Conservation (phyloP, 345 rosid species). For the Rubroshorea leprosula region DNA sequence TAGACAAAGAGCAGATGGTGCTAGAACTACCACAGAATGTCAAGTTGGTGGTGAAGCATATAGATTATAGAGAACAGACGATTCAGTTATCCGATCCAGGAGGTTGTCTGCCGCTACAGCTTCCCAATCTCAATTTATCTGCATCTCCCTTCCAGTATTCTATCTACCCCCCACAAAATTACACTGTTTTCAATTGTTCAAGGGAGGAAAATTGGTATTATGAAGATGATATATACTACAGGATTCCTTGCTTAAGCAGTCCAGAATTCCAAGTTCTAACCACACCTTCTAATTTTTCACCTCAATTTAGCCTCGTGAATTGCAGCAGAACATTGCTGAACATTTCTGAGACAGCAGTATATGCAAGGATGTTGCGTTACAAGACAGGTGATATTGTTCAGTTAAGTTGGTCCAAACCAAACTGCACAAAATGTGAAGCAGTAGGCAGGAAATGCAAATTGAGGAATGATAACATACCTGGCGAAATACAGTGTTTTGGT, state of each 20-base stretch:
- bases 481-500: too few species aligned
- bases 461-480: too few species aligned
- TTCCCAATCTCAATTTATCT: conserved; percentile 2
- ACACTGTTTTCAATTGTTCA: background rate
- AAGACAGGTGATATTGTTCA: background rate
- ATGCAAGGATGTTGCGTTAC: too few species aligned
- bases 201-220: too few species aligned
- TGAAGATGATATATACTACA: too few species aligned
- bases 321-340: conserved; percentile 2
- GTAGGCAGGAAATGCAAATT: too few species aligned
- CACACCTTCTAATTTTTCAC: background rate
- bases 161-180: background rate
- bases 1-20: conserved; percentile 2
- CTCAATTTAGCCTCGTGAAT: background rate
- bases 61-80: conserved; percentile 3
- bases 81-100: conserved; percentile 2
- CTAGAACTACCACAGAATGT: conserved; percentile 3
- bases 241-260: too few species aligned
- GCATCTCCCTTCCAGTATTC: background rate
- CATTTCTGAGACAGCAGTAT: too few species aligned
- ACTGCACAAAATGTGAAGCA: too few species aligned
- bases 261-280: background rate
- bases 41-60: conserved; percentile 8
- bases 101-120: conserved; percentile 1
- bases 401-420: background rate